phyloP scores from a whole-genome alignment of 2,329 filamentous ascomycete genomes.

The Capronia coronata region DNA sequence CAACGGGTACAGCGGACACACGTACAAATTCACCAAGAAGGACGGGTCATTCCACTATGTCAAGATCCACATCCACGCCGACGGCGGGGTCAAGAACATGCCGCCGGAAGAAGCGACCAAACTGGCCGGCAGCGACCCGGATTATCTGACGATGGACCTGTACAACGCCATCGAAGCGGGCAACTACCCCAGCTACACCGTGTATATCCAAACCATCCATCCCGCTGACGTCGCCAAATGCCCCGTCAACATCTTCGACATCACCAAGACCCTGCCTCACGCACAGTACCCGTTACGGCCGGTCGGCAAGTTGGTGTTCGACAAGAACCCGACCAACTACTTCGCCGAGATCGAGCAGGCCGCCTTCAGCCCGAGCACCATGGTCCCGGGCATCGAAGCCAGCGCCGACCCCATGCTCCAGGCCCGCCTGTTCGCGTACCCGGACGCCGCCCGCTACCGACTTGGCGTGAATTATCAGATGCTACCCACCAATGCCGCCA shows the following conservation, averaged over 20 bases:
- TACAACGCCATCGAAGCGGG: constrained; percentile 57
- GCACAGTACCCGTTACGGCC: constrained; percentile 54
- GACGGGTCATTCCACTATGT: constrained; percentile 62
- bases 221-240: constrained; percentile 57
- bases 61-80: constrained; percentile 58
- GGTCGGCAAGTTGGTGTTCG: constrained; percentile 58
- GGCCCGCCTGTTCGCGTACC: constrained; percentile 55
- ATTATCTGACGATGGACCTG: constrained; percentile 58
- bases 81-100: constrained; percentile 57
- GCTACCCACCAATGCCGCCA: constrained; percentile 35
- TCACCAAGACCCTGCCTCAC: constrained; percentile 65
- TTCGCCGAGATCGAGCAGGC: constrained; percentile 61
- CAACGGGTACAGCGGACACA: constrained; percentile 62
- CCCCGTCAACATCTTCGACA: constrained; percentile 59
- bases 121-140: constrained; percentile 53
- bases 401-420: constrained; percentile 60
- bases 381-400: constrained; percentile 59
- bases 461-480: constrained; percentile 39
- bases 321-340: constrained; percentile 61
- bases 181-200: constrained; percentile 57
- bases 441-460: constrained; percentile 45
- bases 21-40: constrained; percentile 60
- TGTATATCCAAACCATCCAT: constrained; percentile 57
- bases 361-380: constrained; percentile 58
- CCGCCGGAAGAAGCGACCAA: constrained; percentile 52